Evolutionary conservation across 352 stramenopile genomes (phyloP).

Genomic region (Globisporangium okanoganense): DNA sequence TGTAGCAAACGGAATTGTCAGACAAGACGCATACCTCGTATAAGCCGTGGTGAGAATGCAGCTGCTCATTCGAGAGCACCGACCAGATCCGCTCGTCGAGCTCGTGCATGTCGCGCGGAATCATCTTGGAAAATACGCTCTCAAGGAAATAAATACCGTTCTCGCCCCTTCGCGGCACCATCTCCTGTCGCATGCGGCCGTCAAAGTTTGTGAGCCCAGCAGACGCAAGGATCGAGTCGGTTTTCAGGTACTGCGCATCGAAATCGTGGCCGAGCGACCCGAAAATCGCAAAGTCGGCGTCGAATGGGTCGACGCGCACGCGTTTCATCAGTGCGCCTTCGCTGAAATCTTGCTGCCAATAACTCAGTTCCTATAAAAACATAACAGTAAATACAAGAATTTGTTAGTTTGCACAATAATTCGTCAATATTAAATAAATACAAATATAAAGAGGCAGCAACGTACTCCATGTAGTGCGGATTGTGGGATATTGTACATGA

Average conservation of each 20-base stretch:
- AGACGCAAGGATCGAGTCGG: slow-evolving; percentile 20
- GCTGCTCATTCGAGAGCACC: background rate
- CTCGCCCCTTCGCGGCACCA: background rate
- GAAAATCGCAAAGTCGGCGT: slow-evolving; percentile 18
- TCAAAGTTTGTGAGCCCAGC: slow-evolving; percentile 23
- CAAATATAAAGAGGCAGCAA: background rate
- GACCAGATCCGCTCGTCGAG: background rate
- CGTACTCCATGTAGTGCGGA: background rate
- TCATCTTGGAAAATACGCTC: background rate
- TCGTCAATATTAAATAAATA: too few relatives aligned
- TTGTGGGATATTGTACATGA: background rate
- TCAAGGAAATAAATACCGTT: slow-evolving; percentile 19
- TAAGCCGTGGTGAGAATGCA: background rate
- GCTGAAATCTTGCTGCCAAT: background rate
- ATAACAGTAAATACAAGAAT: background rate
- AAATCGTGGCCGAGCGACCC: slow-evolving; percentile 14
- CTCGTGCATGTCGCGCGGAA: background rate
- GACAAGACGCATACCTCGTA: slow-evolving; percentile 11
- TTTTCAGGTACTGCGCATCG: slow-evolving; percentile 23
- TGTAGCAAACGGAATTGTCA: too few relatives aligned
- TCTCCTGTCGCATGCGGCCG: background rate
- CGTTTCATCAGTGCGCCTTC: background rate
- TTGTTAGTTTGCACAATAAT: background rate
- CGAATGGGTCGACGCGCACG: slow-evolving; percentile 3
- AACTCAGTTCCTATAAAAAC: background rate